These are phyloP conservation scores for Fraxinus albicans DNA, from an alignment of 305 asterid genomes.

Conservation along the genomic window DNA sequence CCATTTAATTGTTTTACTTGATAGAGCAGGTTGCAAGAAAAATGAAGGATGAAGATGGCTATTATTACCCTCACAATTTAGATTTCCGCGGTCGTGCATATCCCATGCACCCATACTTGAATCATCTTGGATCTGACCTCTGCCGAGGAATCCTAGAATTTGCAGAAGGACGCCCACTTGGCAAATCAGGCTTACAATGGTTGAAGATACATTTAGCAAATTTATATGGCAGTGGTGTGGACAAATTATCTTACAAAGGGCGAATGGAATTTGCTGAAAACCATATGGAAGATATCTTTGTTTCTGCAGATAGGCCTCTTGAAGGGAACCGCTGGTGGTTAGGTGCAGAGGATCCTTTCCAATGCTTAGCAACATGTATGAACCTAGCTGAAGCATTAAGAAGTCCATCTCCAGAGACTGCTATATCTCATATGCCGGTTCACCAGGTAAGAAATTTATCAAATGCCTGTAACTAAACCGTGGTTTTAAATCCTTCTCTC, in stretches of 20 bases:
- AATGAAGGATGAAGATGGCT: too few species aligned
- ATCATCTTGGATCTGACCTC: too few species aligned
- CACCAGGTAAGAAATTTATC: slow-evolving; percentile 65
- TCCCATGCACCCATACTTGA: too few species aligned
- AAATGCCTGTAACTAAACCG: neutral
- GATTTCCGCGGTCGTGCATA: too few species aligned
- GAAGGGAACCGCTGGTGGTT: slow-evolving; percentile 99
- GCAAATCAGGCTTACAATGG: slow-evolving; percentile 29
- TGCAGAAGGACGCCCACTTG: too few species aligned
- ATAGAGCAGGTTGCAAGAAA: slow-evolving; percentile 10
- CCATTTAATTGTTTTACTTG: slow-evolving; percentile 25
- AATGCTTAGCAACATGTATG: slow-evolving; percentile 88
- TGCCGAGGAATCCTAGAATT: too few species aligned
- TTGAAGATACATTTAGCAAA: slow-evolving; percentile 85
- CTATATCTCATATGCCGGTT: slow-evolving; percentile 74
- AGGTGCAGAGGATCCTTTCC: slow-evolving; percentile 93
- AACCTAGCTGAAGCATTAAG: slow-evolving; percentile 82
- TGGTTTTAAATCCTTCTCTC: neutral
- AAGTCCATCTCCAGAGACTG: slow-evolving; percentile 69
- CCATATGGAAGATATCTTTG: slow-evolving; percentile 83
- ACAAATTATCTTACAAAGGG: slow-evolving; percentile 81
- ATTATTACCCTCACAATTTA: too few species aligned
- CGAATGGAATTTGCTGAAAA: slow-evolving; percentile 72
- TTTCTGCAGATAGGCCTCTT: slow-evolving; percentile 94
- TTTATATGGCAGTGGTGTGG: slow-evolving; percentile 85